Percentiles rank a stretch among this genome's conserved stretches.
phyloP scores from a whole-genome alignment of 192 early-diverging fungal genomes.

The Umbelopsis sp. region DNA sequence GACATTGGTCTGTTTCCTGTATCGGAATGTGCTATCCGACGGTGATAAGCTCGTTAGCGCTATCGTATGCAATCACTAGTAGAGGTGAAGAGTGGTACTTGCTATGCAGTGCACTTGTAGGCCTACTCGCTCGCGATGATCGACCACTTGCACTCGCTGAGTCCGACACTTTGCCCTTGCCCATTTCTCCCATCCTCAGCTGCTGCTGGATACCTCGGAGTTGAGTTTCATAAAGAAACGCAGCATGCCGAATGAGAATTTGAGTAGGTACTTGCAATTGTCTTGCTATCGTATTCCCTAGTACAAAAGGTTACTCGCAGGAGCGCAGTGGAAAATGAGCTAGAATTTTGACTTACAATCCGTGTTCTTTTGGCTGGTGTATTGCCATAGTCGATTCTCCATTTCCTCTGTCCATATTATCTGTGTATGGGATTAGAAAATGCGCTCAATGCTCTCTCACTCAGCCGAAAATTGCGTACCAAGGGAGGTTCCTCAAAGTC shows the following conservation, averaged over 20 bases:
- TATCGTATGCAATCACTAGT: background rate
- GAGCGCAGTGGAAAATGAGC: background rate
- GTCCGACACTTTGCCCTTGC: background rate
- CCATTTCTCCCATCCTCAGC: slow-evolving; percentile 34
- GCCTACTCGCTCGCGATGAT: background rate
- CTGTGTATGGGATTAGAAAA: slow-evolving; percentile 26
- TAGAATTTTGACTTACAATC: slow-evolving; percentile 49
- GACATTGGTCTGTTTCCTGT: background rate
- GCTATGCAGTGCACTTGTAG: slow-evolving; percentile 4
- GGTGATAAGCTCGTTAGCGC: background rate
- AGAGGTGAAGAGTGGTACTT: slow-evolving; percentile 3
- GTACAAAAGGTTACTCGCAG: background rate
- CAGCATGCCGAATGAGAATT: slow-evolving; percentile 55
- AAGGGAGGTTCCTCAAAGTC: slow-evolving; percentile 55
- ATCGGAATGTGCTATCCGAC: background rate
- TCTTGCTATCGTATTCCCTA: slow-evolving; percentile 54
- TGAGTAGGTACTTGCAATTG: slow-evolving; percentile 52
- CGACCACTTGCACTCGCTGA: background rate
- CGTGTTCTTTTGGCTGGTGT: slow-evolving; percentile 54
- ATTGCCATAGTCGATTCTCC: slow-evolving; percentile 59
- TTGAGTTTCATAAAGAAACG: slow-evolving; percentile 58
- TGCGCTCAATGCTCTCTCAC: too few species aligned
- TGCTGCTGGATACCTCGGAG: slow-evolving; percentile 47
- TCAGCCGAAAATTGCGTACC: slow-evolving; percentile 28
- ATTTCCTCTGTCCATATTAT: slow-evolving; percentile 62